Conservation (phyloP, 371 early-diverging fungal species). For the Saksenaea oblongispora region DNA sequence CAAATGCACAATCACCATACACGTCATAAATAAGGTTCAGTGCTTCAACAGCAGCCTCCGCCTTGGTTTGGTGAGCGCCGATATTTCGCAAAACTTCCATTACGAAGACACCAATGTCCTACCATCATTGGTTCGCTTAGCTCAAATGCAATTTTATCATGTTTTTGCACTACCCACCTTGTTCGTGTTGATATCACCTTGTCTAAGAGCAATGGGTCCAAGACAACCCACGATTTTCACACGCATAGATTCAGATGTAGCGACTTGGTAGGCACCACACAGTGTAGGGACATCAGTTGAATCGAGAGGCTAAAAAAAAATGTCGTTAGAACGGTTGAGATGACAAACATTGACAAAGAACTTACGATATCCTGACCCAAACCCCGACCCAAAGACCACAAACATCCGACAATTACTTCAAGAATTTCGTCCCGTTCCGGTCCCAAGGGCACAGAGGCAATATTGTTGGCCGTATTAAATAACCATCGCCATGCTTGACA, state of each 20-base stretch:
- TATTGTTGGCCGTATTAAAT: constrained; percentile 51
- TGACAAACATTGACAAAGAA: constrained; percentile 1
- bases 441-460: constrained; percentile 39
- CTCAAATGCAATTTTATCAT: neutral
- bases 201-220: constrained; percentile 73
- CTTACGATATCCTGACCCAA: constrained; percentile 59
- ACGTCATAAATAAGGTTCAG: constrained; percentile 87
- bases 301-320: constrained; percentile 40
- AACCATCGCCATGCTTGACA: constrained; percentile 64
- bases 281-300: constrained; percentile 49
- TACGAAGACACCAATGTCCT: constrained; percentile 37
- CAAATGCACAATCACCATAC: constrained; percentile 82
- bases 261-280: constrained; percentile 50
- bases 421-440: constrained; percentile 47
- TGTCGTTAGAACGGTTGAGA: neutral
- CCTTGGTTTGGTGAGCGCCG: constrained; percentile 29
- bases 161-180: constrained; percentile 52
- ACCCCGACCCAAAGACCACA: constrained; percentile 77
- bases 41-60: constrained; percentile 70
- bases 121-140: neutral
- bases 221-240: constrained; percentile 78
- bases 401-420: constrained; percentile 69
- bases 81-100: constrained; percentile 42
- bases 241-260: constrained; percentile 52
- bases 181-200: constrained; percentile 72